Evolutionary conservation across 2,329 filamentous ascomycete genomes (phyloP).

Genomic region (Orbilia oligospora): DNA sequence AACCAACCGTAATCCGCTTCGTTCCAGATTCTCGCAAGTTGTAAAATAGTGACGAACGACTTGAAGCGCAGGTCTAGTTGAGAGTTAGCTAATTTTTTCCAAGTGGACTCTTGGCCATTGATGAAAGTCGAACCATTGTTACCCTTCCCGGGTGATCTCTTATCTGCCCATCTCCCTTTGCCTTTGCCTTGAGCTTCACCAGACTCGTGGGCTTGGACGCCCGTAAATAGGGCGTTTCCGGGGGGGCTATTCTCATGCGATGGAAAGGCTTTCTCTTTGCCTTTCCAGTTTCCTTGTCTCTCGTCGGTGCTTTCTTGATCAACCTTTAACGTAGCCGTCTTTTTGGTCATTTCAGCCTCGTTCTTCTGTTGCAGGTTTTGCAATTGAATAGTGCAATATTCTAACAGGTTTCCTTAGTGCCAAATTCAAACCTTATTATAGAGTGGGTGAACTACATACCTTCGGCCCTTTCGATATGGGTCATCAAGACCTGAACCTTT

Average conservation of each 20-base stretch:
- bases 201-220: neutral
- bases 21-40: slow-evolving; percentile 44
- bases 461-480: neutral
- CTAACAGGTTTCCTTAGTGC: neutral
- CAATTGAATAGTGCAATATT: neutral
- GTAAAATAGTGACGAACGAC: slow-evolving; percentile 30
- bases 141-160: neutral
- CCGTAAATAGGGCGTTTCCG: neutral
- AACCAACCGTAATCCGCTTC: slow-evolving; percentile 27
- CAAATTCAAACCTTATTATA: neutral
- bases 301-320: neutral
- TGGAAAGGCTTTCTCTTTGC: neutral
- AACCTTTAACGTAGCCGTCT: neutral
- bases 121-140: neutral
- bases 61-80: neutral
- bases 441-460: neutral
- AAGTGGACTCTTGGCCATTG: too few relatives aligned
- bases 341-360: neutral
- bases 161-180: neutral
- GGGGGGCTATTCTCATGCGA: neutral
- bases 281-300: neutral
- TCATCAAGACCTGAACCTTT: neutral
- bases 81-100: neutral
- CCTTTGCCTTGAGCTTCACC: neutral
- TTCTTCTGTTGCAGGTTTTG: neutral